These are phyloP conservation scores for Phaeophleospora eucalypticola DNA, from an alignment of 2,329 filamentous ascomycete species.

Conservation along the genomic window DNA sequence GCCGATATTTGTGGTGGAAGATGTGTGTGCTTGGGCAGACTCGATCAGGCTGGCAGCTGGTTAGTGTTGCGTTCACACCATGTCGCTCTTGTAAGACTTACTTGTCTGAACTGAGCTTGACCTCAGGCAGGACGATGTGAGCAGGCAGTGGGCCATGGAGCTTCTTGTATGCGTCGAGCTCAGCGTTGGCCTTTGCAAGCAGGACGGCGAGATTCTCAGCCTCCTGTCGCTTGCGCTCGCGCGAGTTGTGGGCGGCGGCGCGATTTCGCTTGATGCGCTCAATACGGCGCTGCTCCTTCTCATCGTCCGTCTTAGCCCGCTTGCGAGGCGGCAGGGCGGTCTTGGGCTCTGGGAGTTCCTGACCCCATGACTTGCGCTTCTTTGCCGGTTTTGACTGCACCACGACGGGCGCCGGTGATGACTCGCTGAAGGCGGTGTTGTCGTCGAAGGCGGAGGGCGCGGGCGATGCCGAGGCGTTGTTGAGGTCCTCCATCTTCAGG, in stretches of 20 bases:
- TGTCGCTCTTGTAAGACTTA: too few species aligned
- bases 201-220: conserved; percentile 71
- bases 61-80: too few species aligned
- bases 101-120: conserved; percentile 27
- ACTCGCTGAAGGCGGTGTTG: conserved; percentile 8
- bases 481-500: conserved; percentile 26
- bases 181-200: conserved; percentile 30
- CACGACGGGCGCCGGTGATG: conserved; percentile 27
- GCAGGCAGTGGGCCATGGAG: conserved; percentile 31
- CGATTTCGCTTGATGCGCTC: conserved; percentile 96
- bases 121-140: conserved; percentile 31
- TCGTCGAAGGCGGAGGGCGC: conserved; percentile 14
- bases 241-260: conserved; percentile 90
- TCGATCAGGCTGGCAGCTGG: background rate
- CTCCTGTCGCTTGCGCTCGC: conserved; percentile 86
- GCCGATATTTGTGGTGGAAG: conserved; percentile 5
- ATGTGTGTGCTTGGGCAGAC: background rate
- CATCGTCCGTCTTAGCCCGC: conserved; percentile 96
- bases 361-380: conserved; percentile 88
- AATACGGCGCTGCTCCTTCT: conserved; percentile 96
- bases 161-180: conserved; percentile 30
- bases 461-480: conserved; percentile 18
- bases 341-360: conserved; percentile 93
- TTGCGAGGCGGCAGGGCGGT: conserved; percentile 93
- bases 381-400: conserved; percentile 33